Percentiles rank a stretch among this genome's conserved stretches.
These are phyloP conservation scores for Eustoma russellianum DNA, from an alignment of 257 asterid genomes.

Conservation along the genomic window DNA sequence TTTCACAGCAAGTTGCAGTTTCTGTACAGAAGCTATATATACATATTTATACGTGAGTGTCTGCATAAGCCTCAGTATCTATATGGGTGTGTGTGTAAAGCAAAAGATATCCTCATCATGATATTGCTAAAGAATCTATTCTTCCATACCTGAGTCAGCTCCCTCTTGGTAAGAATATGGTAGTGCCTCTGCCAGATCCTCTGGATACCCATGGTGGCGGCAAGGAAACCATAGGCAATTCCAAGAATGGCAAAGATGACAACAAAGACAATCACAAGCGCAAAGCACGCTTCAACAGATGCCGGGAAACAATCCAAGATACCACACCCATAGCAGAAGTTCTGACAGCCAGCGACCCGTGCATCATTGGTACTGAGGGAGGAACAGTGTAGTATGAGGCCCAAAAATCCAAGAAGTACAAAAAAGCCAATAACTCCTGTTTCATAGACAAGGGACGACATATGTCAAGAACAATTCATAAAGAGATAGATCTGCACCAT, in stretches of 20 bases:
- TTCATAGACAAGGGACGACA: too few species aligned
- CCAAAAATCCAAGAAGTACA: constrained; percentile 40
- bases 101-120: neutral
- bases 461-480: too few species aligned
- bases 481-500: too few species aligned
- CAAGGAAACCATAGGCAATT: constrained; percentile 48
- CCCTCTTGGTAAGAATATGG: constrained; percentile 51
- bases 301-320: constrained; percentile 53
- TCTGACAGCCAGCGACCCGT: constrained; percentile 49
- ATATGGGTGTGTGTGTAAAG: too few species aligned
- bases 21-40: too few species aligned
- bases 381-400: constrained; percentile 39
- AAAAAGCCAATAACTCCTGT: constrained; percentile 45
- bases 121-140: too few species aligned
- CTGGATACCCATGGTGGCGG: constrained; percentile 49
- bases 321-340: constrained; percentile 53
- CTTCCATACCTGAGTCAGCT: constrained; percentile 35
- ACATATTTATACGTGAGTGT: too few species aligned
- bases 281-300: constrained; percentile 51
- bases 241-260: constrained; percentile 51
- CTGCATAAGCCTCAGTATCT: too few species aligned
- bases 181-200: constrained; percentile 60
- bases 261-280: constrained; percentile 32
- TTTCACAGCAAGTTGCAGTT: too few species aligned
- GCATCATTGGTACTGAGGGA: constrained; percentile 32